phyloP scores from a whole-genome alignment of 2,329 filamentous ascomycete genomes.

The Pseudogymnoascus destructans region DNA sequence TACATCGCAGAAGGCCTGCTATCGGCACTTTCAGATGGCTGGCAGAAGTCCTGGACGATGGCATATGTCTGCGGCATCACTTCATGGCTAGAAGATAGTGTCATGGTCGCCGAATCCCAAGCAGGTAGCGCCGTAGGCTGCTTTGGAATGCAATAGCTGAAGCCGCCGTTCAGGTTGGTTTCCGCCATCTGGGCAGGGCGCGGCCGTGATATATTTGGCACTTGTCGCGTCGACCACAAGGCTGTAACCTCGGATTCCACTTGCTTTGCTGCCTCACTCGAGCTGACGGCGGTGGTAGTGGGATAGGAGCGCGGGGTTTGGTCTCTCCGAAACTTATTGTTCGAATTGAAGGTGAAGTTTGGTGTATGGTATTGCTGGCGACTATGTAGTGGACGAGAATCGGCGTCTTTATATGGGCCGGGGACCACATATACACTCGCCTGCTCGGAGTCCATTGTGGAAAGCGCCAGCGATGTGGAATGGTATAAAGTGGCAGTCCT shows the following conservation, averaged over 20 bases:
- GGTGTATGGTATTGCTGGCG: constrained; percentile 37
- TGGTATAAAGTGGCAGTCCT: neutral
- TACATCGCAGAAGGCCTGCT: constrained; percentile 29
- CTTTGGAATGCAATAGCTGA: constrained; percentile 44
- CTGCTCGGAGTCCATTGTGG: constrained; percentile 39
- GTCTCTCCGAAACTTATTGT: constrained; percentile 36
- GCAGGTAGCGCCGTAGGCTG: constrained; percentile 39
- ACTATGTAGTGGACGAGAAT: constrained; percentile 32
- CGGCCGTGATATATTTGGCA: constrained; percentile 35
- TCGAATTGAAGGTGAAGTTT: constrained; percentile 37
- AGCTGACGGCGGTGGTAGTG: constrained; percentile 38
- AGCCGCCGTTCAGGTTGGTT: constrained; percentile 31
- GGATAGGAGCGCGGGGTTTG: constrained; percentile 32
- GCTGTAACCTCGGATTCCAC: constrained; percentile 35
- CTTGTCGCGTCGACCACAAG: constrained; percentile 42
- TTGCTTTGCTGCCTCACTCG: constrained; percentile 36
- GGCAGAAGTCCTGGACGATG: constrained; percentile 45
- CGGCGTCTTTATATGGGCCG: constrained; percentile 9
- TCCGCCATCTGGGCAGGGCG: constrained; percentile 48
- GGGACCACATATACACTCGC: constrained; percentile 37
- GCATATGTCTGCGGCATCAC: constrained; percentile 40
- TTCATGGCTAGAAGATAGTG: constrained; percentile 38
- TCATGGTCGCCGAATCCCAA: constrained; percentile 44
- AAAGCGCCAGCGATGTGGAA: constrained; percentile 15
- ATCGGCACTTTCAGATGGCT: constrained; percentile 35